A percentile compares a stretch with the other conserved stretches of the same genome.
These are phyloP conservation scores for Boletus reticuloceps DNA, from an alignment of 768 basidiomycete genomes.

Conservation along the genomic window DNA sequence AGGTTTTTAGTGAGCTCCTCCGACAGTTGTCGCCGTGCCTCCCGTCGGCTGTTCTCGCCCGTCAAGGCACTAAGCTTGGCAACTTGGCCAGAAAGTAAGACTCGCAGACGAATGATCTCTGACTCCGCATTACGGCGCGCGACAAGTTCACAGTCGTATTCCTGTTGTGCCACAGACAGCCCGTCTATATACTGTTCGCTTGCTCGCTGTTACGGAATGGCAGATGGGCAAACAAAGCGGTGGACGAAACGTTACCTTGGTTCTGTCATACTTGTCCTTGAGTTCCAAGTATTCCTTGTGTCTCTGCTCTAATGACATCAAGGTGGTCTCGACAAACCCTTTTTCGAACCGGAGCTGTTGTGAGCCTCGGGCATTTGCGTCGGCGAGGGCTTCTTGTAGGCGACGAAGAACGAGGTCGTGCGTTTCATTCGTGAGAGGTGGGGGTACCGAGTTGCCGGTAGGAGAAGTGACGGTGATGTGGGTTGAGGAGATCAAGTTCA, in stretches of 20 bases:
- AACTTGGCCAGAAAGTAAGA: constrained; percentile 86
- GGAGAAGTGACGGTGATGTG: constrained; percentile 49
- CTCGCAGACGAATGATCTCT: constrained; percentile 81
- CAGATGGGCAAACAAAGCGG: background rate
- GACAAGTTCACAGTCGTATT: constrained; percentile 90
- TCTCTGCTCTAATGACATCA: constrained; percentile 62
- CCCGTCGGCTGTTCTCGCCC: constrained; percentile 72
- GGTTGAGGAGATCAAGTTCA: constrained; percentile 21
- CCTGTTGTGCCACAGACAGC: constrained; percentile 86
- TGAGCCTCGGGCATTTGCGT: constrained; percentile 57
- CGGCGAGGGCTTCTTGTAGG: constrained; percentile 60
- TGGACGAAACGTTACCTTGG: constrained; percentile 62
- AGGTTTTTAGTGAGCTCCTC: constrained; percentile 78
- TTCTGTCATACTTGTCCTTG: constrained; percentile 77
- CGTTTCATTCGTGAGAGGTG: constrained; percentile 32
- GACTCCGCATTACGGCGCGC: constrained; percentile 88
- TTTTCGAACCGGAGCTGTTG: constrained; percentile 69
- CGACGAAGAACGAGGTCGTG: constrained; percentile 47
- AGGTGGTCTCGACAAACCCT: constrained; percentile 67
- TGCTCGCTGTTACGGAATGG: constrained; percentile 56
- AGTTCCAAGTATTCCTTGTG: constrained; percentile 60
- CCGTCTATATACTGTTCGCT: constrained; percentile 93
- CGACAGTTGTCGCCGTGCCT: constrained; percentile 74
- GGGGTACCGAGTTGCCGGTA: constrained; percentile 25
- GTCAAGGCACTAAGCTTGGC: constrained; percentile 83